Conservation (phyloP, 176 grass and related monocot genomes). For the Thinopyrum elongatum region DNA sequence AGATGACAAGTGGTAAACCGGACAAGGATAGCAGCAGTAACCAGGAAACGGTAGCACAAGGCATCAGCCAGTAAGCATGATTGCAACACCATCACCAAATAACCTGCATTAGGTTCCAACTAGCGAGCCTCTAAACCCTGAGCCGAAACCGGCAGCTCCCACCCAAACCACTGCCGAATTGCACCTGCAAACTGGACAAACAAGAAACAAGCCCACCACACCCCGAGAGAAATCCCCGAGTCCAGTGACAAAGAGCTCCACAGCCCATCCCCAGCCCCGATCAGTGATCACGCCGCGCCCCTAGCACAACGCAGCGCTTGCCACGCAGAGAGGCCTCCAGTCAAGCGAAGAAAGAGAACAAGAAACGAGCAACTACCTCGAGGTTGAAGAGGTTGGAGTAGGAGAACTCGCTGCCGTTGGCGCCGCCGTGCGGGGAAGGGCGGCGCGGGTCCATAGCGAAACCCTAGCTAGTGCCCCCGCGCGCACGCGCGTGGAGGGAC, state of each 20-base stretch:
- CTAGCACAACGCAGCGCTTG: background rate
- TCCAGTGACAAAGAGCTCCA: background rate
- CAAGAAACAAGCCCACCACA: background rate
- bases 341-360: background rate
- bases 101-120: conserved; percentile 23
- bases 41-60: conserved; percentile 21
- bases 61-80: background rate
- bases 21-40: background rate
- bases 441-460: conserved; percentile 81
- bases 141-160: background rate
- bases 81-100: background rate
- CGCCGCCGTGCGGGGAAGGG: conserved; percentile 47
- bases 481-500: background rate
- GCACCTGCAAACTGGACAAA: background rate
- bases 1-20: background rate
- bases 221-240: conserved; percentile 13
- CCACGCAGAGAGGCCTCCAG: background rate
- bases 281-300: background rate
- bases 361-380: conserved; percentile 45
- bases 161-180: background rate
- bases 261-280: background rate
- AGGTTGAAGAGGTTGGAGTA: conserved; percentile 90
- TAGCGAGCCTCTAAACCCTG: background rate
- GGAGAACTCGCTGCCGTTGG: conserved; percentile 61
- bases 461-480: conserved; percentile 34